phyloP scores from a whole-genome alignment of 2,329 filamentous ascomycete genomes.

The Penicillium capsulatum region DNA sequence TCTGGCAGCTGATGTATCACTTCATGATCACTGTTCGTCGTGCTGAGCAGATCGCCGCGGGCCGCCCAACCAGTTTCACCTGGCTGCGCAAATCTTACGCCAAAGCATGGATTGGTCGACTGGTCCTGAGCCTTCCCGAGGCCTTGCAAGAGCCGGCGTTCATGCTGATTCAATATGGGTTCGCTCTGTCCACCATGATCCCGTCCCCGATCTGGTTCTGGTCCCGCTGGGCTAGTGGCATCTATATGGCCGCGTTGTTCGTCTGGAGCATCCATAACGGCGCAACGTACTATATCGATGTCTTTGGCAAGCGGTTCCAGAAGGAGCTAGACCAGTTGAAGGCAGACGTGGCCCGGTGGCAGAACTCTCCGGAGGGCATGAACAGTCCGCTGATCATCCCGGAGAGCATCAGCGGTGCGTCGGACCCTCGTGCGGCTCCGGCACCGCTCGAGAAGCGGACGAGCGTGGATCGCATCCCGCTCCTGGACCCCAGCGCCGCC shows the following conservation, averaged over 20 bases:
- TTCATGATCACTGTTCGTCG: slow-evolving; percentile 91
- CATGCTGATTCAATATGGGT: slow-evolving; percentile 92
- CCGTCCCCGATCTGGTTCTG: slow-evolving; percentile 95
- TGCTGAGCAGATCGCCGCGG: slow-evolving; percentile 92
- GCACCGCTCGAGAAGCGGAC: slow-evolving; percentile 18
- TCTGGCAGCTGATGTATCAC: slow-evolving; percentile 93
- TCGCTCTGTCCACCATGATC: slow-evolving; percentile 87
- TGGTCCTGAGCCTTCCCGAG: slow-evolving; percentile 74
- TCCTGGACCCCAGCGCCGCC: slow-evolving; percentile 29
- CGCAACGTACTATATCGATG: slow-evolving; percentile 95
- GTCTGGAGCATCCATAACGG: slow-evolving; percentile 95
- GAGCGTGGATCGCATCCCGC: slow-evolving; percentile 35
- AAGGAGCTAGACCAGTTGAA: slow-evolving; percentile 89
- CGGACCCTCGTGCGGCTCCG: slow-evolving; percentile 17
- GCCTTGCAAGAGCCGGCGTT: slow-evolving; percentile 80
- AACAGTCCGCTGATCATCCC: slow-evolving; percentile 30
- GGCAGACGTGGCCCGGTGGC: slow-evolving; percentile 85
- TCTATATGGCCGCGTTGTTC: slow-evolving; percentile 79
- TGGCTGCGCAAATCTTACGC: slow-evolving; percentile 92
- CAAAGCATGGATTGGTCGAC: slow-evolving; percentile 79
- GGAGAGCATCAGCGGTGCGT: slow-evolving; percentile 19
- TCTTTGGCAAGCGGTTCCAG: slow-evolving; percentile 94
- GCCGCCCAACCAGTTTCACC: slow-evolving; percentile 92
- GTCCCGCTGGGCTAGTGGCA: slow-evolving; percentile 71
- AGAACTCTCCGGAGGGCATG: slow-evolving; percentile 44